phyloP scores from a whole-genome alignment of 2,329 filamentous ascomycete genomes.

The Lasiodiplodia citricola region DNA sequence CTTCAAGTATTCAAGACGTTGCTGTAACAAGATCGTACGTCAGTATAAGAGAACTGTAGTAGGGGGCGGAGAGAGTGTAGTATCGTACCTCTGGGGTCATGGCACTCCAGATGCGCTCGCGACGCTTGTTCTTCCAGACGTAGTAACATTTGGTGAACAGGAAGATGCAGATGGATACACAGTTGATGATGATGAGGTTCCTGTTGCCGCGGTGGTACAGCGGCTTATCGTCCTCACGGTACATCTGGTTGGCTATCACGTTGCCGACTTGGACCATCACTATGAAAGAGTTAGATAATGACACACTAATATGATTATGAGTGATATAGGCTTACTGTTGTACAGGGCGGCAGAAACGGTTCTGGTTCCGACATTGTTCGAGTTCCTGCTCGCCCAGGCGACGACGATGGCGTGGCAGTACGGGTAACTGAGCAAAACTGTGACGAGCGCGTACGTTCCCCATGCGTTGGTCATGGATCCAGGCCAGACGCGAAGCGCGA shows the following conservation, averaged over 20 bases:
- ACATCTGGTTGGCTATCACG: conserved; percentile 55
- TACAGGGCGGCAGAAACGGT: conserved; percentile 48
- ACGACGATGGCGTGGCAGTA: conserved; percentile 55
- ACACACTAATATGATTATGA: neutral
- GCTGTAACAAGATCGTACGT: too few relatives aligned
- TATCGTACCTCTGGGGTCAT: conserved; percentile 35
- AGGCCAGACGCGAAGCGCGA: conserved; percentile 57
- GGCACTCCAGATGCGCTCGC: conserved; percentile 37
- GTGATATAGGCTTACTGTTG: conserved; percentile 33
- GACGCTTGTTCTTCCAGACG: conserved; percentile 46
- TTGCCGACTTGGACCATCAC: conserved; percentile 55
- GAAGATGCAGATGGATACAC: conserved; percentile 41
- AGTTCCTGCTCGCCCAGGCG: conserved; percentile 47
- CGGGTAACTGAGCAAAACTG: conserved; percentile 58
- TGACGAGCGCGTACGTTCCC: conserved; percentile 59
- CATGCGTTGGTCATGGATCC: conserved; percentile 52
- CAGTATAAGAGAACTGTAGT: too few relatives aligned
- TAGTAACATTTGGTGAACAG: conserved; percentile 48
- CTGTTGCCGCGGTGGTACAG: conserved; percentile 51
- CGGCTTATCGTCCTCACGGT: conserved; percentile 54
- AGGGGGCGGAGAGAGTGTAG: too few relatives aligned
- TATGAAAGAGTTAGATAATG: conserved; percentile 28
- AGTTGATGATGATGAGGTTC: conserved; percentile 40
- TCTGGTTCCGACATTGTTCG: conserved; percentile 46
- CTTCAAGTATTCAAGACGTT: conserved; percentile 37